phyloP scores from a whole-genome alignment of 2,329 filamentous ascomycete genomes.

The Cyphellophora attinorum region DNA sequence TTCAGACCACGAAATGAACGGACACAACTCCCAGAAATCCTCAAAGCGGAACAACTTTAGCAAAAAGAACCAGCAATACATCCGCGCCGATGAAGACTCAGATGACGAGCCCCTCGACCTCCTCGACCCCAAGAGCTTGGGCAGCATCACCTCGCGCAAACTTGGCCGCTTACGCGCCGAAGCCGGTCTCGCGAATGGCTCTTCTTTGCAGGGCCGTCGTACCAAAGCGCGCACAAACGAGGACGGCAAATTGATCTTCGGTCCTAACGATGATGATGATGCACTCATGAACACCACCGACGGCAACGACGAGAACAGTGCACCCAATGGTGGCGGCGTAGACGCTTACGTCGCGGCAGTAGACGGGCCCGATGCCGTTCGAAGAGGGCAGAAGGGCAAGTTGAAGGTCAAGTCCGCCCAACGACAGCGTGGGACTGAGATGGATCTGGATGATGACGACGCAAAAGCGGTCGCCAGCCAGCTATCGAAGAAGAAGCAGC shows the following conservation, averaged over 20 bases:
- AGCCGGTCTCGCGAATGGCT: no score
- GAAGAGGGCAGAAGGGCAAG: constrained; percentile 49
- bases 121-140: constrained; percentile 77
- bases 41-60: constrained; percentile 39
- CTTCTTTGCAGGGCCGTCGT: constrained; percentile 28
- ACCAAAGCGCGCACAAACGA: constrained; percentile 32
- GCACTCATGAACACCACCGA: constrained; percentile 37
- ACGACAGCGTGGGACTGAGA: constrained; percentile 25
- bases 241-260: constrained; percentile 36
- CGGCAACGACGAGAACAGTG: constrained; percentile 12
- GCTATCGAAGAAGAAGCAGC: constrained; percentile 7
- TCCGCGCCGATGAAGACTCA: constrained; percentile 60
- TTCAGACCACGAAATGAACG: constrained; percentile 24
- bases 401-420: constrained; percentile 47
- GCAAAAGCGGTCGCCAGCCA: constrained; percentile 27
- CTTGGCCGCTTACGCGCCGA: constrained; percentile 28
- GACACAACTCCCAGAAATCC: constrained; percentile 28
- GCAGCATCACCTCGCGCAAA: constrained; percentile 61
- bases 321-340: constrained; percentile 27
- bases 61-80: constrained; percentile 60
- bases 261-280: constrained; percentile 22
- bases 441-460: constrained; percentile 37
- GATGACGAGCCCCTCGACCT: constrained; percentile 93
- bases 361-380: constrained; percentile 48
- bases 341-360: constrained; percentile 55